These are phyloP conservation scores for Flaveria robusta DNA, from an alignment of 129 eudicot genomes.

Conservation along the genomic window DNA sequence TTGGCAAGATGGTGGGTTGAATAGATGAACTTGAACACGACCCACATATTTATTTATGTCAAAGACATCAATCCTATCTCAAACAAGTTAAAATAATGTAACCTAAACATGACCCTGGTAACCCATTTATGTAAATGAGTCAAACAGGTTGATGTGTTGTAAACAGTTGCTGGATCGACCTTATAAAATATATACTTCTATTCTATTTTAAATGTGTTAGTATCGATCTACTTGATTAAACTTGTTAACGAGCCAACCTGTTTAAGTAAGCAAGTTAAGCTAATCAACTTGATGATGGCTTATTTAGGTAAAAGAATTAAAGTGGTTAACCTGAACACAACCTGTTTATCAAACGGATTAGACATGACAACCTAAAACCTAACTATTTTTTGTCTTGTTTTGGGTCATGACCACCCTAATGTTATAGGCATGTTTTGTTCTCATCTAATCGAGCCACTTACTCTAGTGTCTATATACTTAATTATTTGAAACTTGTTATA, in stretches of 20 bases:
- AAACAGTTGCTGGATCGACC: background rate
- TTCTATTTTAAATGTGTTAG: background rate
- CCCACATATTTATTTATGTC: background rate
- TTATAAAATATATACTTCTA: background rate
- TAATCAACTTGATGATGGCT: too few species aligned
- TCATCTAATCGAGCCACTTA: background rate
- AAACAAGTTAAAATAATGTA: background rate
- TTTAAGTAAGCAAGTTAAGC: too few species aligned
- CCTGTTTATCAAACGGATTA: background rate
- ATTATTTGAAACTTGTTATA: background rate
- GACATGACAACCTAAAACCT: background rate
- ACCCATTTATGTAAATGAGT: background rate
- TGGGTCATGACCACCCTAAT: background rate
- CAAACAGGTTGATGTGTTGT: background rate
- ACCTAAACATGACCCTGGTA: background rate
- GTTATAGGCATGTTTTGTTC: slow-evolving; percentile 10
- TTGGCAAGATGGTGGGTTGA: background rate
- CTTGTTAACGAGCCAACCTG: too few species aligned
- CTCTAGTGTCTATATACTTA: background rate
- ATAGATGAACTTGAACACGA: background rate
- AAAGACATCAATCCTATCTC: background rate
- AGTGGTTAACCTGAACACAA: background rate
- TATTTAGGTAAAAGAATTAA: background rate
- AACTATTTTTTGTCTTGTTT: background rate
- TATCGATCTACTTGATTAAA: background rate